Evolutionary conservation across 2,329 filamentous ascomycete genomes (phyloP), one percentile per base, ranked within the genome.

Genomic region (Trichoderma brevicompactum): DNA sequence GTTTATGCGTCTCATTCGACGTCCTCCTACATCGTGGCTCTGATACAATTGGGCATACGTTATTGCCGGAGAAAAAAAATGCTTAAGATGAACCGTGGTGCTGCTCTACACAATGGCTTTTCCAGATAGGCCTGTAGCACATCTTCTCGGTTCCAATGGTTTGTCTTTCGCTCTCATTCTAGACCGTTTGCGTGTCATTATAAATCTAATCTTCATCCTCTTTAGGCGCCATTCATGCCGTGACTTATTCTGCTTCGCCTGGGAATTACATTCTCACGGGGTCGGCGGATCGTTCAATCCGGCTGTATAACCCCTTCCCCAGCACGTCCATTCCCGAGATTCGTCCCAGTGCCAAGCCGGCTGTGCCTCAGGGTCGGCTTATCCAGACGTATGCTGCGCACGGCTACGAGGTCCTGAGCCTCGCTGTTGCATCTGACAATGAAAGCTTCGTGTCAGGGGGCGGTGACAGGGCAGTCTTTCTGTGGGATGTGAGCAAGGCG

Each of bases 341-440:
- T 36, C 68, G 70, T 44, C 66, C 69, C 28, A 74, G 69, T 53
- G 43, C 66, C 10, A 70, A 70, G 43, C 54, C 69, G 3, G 43
- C 69, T 1, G 68, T 80, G 6, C 81, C 83, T 0, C 74, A 83
- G 66, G 85, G 83, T 70, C 81, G 82, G 1, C 88, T 95, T 3
- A 92, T 99, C 74, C 94, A 97, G 78, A 91, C 88, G 41, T 99
- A 97, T 80, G 82, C 88, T 41, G 92, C 91, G 2, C 95, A 99
- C 79, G 94, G 92, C 70, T 97, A 99, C 80, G 91, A 94, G 71
- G 90, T 99, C 7, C 88, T 97, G 67, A 91, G 92, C 70, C 83
- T 99, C 44, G 83, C 86, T 60, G 90, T 97, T 56, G 81, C 87
- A 7, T 74, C 81, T 28, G 89, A 92, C 79, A 99, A 99, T 78